Percentiles rank a stretch among this genome's conserved stretches.
These are phyloP conservation scores for Plasmodium yoelii DNA, from an alignment of 169 alveolate species.

Conservation along the genomic window DNA sequence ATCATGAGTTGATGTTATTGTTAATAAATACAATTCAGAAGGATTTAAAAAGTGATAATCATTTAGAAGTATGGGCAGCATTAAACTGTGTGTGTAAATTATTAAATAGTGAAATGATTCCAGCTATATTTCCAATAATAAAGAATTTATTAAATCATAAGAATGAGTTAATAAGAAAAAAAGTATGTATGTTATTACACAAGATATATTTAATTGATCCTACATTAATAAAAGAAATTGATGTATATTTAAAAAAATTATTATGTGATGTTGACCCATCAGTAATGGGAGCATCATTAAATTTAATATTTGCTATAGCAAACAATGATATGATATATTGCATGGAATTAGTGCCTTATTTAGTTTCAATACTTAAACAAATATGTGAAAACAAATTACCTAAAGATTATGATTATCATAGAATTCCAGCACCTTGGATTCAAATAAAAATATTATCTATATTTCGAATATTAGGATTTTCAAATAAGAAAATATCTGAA, in stretches of 20 bases:
- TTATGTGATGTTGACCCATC: constrained; percentile 94
- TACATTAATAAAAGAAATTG: constrained; percentile 80
- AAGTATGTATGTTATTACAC: constrained; percentile 94
- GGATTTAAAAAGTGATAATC: constrained; percentile 91
- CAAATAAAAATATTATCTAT: constrained; percentile 91
- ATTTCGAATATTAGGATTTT: constrained; percentile 88
- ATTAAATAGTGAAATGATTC: constrained; percentile 91
- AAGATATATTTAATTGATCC: constrained; percentile 85
- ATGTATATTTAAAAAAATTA: constrained; percentile 90
- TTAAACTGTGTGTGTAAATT: constrained; percentile 91
- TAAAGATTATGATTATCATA: constrained; percentile 94
- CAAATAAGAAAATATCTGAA: constrained; percentile 90
- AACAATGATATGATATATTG: constrained; percentile 84
- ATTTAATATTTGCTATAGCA: constrained; percentile 87
- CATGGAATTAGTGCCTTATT: constrained; percentile 89
- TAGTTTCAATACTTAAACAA: constrained; percentile 93
- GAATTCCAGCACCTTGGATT: constrained; percentile 97
- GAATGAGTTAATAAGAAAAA: constrained; percentile 89
- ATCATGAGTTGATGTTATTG: constrained; percentile 91
- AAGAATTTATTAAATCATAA: constrained; percentile 88
- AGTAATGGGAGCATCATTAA: constrained; percentile 95
- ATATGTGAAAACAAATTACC: constrained; percentile 94
- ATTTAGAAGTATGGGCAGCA: constrained; percentile 93
- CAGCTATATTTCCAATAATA: constrained; percentile 92
- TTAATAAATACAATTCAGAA: constrained; percentile 95